These are phyloP conservation scores for Rhododendron molle DNA, from an alignment of 148 eudicot species.

Conservation along the genomic window DNA sequence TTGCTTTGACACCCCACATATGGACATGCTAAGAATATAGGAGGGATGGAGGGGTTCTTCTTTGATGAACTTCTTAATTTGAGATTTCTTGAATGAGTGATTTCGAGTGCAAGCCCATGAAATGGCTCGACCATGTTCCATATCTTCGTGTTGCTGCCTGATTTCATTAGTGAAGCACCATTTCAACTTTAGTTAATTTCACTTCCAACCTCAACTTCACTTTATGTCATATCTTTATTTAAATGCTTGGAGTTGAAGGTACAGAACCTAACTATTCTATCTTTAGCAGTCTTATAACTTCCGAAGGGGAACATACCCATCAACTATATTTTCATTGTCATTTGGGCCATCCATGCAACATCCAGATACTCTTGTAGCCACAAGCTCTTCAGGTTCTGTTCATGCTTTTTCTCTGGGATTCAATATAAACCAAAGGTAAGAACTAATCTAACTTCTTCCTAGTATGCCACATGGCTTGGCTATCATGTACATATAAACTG, in stretches of 20 bases:
- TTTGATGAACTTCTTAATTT: conserved; percentile 1
- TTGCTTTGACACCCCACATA: neutral
- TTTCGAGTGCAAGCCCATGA: neutral
- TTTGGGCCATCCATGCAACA: conserved; percentile 70
- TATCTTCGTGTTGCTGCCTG: neutral
- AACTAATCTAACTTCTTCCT: conserved; percentile 6
- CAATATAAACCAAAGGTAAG: conserved; percentile 61
- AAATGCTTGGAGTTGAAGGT: neutral
- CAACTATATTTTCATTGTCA: conserved; percentile 80
- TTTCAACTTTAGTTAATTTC: neutral
- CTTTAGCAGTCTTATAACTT: conserved; percentile 75
- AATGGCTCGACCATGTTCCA: neutral
- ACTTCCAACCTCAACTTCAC: neutral
- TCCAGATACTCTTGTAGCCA: conserved; percentile 79
- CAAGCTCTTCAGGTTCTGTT: conserved; percentile 92
- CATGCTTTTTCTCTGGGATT: conserved; percentile 68
- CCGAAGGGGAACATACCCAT: conserved; percentile 88
- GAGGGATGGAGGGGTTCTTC: no score
- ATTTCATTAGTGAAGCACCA: neutral
- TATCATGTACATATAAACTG: neutral
- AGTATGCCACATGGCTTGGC: neutral
- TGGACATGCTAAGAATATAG: neutral
- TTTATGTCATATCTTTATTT: neutral
- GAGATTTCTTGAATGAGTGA: neutral
- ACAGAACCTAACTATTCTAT: conserved; percentile 22